A percentile compares a stretch with the other conserved stretches of the same genome.
Evolutionary conservation across 768 basidiomycete genomes (phyloP).

Genomic region (Phanerochaete sordida): DNA sequence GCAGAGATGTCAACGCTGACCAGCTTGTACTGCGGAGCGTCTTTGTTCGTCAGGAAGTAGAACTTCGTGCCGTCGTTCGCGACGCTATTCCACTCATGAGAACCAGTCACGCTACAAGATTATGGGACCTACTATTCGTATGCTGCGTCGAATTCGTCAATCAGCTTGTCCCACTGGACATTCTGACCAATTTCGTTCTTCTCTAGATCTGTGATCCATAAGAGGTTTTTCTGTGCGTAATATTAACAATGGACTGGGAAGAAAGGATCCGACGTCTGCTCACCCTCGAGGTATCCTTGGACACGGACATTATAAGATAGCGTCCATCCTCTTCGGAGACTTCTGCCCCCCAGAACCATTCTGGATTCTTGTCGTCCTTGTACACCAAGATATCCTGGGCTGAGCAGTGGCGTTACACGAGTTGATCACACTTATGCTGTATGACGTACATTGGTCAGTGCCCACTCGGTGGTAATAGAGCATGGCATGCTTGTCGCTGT

Average conservation of each 20-base stretch:
- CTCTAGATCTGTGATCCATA: conserved; percentile 71
- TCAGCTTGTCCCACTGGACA: conserved; percentile 70
- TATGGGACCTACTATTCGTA: conserved; percentile 52
- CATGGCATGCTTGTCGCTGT: conserved; percentile 64
- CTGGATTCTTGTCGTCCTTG: conserved; percentile 59
- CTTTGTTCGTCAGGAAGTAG: conserved; percentile 61
- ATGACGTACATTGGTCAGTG: conserved; percentile 60
- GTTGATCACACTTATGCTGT: background rate
- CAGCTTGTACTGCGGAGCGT: conserved; percentile 65
- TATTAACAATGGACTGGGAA: background rate
- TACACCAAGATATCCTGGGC: conserved; percentile 68
- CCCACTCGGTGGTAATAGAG: conserved; percentile 74
- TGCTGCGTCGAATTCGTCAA: conserved; percentile 65
- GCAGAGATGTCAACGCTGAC: conserved; percentile 60
- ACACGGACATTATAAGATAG: conserved; percentile 53
- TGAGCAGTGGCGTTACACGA: conserved; percentile 21
- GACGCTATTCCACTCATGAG: conserved; percentile 47
- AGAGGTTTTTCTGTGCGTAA: conserved; percentile 71
- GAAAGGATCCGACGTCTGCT: conserved; percentile 18
- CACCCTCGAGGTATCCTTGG: conserved; percentile 64
- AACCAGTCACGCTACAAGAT: background rate
- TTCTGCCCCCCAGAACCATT: conserved; percentile 58
- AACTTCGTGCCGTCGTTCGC: conserved; percentile 60
- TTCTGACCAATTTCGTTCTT: conserved; percentile 56
- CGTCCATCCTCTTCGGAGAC: conserved; percentile 60